These are phyloP conservation scores for Ligustrum vulgare DNA, from an alignment of 257 asterid genomes.

Conservation along the genomic window DNA sequence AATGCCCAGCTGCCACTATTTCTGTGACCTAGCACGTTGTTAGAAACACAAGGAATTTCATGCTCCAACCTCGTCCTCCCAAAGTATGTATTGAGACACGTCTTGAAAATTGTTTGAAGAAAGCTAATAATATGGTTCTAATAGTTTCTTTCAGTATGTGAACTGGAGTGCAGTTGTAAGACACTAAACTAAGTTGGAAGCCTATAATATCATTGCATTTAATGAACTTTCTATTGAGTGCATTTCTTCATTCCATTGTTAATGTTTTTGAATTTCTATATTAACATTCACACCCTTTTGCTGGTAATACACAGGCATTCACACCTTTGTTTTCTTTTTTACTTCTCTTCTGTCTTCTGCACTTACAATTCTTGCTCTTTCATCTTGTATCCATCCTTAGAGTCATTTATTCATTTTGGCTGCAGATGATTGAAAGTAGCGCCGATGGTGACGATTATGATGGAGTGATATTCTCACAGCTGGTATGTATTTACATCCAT, in stretches of 20 bases:
- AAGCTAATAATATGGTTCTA: neutral
- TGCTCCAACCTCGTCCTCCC: neutral
- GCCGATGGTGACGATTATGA: constrained; percentile 93
- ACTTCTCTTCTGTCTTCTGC: constrained; percentile 9
- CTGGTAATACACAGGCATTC: constrained; percentile 5
- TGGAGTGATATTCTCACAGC: constrained; percentile 94
- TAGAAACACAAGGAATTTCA: neutral
- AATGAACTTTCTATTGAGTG: neutral
- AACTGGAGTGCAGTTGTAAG: neutral
- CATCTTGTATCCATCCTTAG: neutral
- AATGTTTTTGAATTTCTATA: neutral
- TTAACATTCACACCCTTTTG: neutral
- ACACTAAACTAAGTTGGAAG: neutral
- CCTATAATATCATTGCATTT: constrained; percentile 8
- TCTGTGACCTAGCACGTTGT: neutral
- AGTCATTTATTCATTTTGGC: constrained; percentile 12
- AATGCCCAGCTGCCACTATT: neutral
- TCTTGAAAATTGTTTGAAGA: neutral
- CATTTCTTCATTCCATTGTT: neutral
- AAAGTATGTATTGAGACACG: neutral
- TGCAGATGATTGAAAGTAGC: constrained; percentile 98
- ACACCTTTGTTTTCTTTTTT: neutral
- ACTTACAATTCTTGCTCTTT: constrained; percentile 13
- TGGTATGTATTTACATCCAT: constrained; percentile 52
- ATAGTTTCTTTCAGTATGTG: neutral